Evolutionary conservation across 2,329 filamentous ascomycete species (phyloP), one percentile per base, ranked within the genome.

Genomic region (Ascochyta rabiei): DNA sequence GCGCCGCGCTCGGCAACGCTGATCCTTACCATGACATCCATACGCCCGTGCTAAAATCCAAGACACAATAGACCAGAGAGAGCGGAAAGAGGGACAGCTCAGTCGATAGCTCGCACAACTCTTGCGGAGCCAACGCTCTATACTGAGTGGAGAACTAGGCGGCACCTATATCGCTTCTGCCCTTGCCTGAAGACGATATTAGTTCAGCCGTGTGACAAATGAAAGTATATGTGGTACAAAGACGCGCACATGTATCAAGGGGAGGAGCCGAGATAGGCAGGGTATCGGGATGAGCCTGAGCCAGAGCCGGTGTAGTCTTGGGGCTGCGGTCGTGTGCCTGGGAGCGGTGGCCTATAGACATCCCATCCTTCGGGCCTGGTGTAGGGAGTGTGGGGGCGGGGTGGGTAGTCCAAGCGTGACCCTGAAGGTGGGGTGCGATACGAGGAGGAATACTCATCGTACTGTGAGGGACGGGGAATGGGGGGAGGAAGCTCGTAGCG

Each of bases 401-500:
- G 53, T 18, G 65, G 58, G 48, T 62, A 66, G 18, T 50, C 45
- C 43, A 62, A 45, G n/a, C 64, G 62, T 23, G 64, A 46, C n/a
- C 54, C 56, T 19, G 65, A 60, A 33, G 66, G 66, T 28, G 62
- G 58, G n/a, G 59, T 60, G n/a, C 63, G 58, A 45, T 68, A 69
- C 6, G 53, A 44, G 10, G 60, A 48, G 40, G 55, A 56, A 33
- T 64, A 64, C 28, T 50, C 21, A 18, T 47, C 47, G 28, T 57
- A 45, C n/a, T 51, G 55, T 33, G 59, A 42, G 43, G 62, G 56
- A 48, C 57, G 62, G 43, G 65, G 63, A 30, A 66, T 62, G 47
- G 63, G 62, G 51, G 67, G 53, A 60, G 69, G 67, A n/a, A 67
- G 49, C 34, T 68, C 67, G 59, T 69, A 71, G 23, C 65, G 70